Conservation (phyloP, 805 yeast species). For the Torulaspora quercuum region DNA sequence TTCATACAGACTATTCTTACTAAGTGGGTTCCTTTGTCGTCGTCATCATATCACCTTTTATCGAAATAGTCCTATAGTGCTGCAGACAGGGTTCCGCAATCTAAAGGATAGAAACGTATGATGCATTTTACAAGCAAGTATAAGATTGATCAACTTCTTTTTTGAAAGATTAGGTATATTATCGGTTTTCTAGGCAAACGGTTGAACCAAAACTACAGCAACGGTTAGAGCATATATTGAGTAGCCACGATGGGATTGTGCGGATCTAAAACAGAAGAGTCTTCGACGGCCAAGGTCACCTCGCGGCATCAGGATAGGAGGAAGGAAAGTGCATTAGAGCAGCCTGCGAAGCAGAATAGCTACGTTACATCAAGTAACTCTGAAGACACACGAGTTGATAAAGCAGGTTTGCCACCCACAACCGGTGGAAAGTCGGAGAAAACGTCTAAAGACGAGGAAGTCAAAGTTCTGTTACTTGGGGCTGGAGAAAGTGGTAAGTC, state of each 20-base stretch:
- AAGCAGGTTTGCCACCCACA: background rate
- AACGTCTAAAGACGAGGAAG: conserved; percentile 17
- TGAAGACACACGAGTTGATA: conserved; percentile 6
- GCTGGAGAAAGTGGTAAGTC: conserved; percentile 58
- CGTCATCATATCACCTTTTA: too few relatives aligned
- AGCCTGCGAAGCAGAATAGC: background rate
- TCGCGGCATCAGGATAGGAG: conserved; percentile 6
- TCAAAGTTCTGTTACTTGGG: conserved; percentile 72
- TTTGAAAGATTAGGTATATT: too few relatives aligned
- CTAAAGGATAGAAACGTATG: too few relatives aligned
- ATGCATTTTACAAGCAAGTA: too few relatives aligned
- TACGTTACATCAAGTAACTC: conserved; percentile 6
- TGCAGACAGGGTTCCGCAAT: too few relatives aligned
- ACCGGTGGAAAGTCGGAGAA: conserved; percentile 2
- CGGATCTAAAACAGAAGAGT: conserved; percentile 11
- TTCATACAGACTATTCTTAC: too few relatives aligned
- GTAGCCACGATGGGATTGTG: conserved; percentile 14
- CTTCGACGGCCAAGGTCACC: background rate
- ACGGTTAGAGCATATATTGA: background rate
- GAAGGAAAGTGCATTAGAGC: background rate
- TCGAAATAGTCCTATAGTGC: too few relatives aligned
- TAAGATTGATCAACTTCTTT: too few relatives aligned
- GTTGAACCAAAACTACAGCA: too few relatives aligned
- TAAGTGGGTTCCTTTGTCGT: too few relatives aligned
- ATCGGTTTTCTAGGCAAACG: too few relatives aligned